Conservation (phyloP, 345 rosid genomes). For the Salix caprea region DNA sequence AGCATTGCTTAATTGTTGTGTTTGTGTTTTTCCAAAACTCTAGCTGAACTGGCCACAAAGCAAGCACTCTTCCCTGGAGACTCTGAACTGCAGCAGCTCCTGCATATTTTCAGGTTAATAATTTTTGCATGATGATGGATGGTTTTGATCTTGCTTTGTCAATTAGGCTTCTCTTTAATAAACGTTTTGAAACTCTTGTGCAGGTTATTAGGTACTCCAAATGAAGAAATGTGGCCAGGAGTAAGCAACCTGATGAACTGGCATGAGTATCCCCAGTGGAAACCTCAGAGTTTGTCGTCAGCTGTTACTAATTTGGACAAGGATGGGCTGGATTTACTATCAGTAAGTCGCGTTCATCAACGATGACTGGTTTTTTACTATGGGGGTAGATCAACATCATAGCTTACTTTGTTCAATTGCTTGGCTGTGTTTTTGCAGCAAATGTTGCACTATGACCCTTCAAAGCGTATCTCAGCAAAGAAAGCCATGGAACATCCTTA, state of each 20-base stretch:
- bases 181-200: background rate
- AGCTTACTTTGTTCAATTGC: background rate
- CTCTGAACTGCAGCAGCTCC: constrained; percentile 92
- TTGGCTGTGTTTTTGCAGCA: constrained; percentile 42
- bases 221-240: constrained; percentile 91
- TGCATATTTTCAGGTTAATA: constrained; percentile 77
- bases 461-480: constrained; percentile 81
- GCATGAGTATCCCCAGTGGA: constrained; percentile 99
- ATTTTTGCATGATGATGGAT: background rate
- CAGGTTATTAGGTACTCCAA: constrained; percentile 91
- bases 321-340: constrained; percentile 68
- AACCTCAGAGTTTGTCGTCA: constrained; percentile 52
- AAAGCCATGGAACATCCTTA: constrained; percentile 95
- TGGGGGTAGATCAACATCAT: too few relatives aligned
- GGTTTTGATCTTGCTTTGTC: background rate
- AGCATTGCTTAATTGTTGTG: constrained; percentile 1
- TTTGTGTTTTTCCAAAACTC: background rate
- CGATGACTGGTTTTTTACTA: background rate
- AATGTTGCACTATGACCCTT: constrained; percentile 89
- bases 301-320: constrained; percentile 63
- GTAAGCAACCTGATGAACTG: constrained; percentile 81
- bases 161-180: background rate
- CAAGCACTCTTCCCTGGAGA: constrained; percentile 91
- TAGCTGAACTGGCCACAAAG: constrained; percentile 81
- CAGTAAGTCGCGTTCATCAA: constrained; percentile 37